Base-by-base conservation (phyloP, 208 protist species). In the Crithidia fasciculata region DNA sequence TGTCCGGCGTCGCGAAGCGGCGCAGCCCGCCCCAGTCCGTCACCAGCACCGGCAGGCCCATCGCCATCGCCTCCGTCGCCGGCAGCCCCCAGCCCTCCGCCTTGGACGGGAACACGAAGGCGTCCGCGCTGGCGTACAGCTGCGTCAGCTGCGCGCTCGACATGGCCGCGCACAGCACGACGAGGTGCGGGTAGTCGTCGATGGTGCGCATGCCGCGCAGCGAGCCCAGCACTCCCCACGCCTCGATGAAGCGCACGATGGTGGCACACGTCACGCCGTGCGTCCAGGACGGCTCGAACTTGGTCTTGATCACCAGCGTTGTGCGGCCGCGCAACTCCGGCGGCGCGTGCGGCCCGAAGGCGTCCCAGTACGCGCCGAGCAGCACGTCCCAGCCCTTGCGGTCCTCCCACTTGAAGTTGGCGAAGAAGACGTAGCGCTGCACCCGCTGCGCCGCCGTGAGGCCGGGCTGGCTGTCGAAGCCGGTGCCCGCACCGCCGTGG, bases 91-190 rank as follows among this genome's bases (percentile, higher is more conserved):
- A 92, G 10, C 84, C 87, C 70, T 92, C 96, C n/a, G 88, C 94
- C 19, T 87, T 82, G 12, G 77, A 87, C 4, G 96, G 90, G 5
- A 97, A 66, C 16, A 98, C 90, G 69, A 98, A 96, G n/a, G 81
- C 83, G 74, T 98, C 83, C 8, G 67, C 80, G 16, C 75, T 73
- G 7, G 61, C 62, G 76, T 97, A 98, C 67, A 98, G 68, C 37
- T 65, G 40, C 12, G 81, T 80, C 72, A 97, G 59, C 36, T 74
- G 39, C 0, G 10, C 15, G 10, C 15, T 44, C 8, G 39, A 45
- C 18, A 79, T 7, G 3, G 56, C n/a, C 10, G 80, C 69, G 36
- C 50, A 58, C 13, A 82, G 62, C 37, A 93, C 64, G 0, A 87
- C 74, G 10, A 88, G 12, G 72, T 82, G 78, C 6, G 88, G 87